A percentile compares a stretch with the other conserved stretches of the same genome.
Evolutionary conservation across 441 rosid genomes (phyloP).

Genomic region (Arabidopsis hybrid): DNA sequence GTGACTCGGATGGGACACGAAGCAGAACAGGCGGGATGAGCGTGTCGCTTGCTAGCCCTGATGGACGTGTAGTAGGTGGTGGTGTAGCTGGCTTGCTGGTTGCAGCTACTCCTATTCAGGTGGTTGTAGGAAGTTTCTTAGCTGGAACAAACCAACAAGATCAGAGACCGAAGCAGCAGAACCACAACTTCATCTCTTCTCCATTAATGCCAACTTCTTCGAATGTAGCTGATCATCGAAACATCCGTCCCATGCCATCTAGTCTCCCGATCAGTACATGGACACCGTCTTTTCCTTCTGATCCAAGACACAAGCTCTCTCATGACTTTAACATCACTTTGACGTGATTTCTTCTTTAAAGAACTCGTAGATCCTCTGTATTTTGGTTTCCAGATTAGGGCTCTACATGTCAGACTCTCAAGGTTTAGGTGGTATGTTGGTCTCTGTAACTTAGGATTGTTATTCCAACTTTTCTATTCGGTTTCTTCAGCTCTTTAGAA

Average conservation of each 20-base stretch:
- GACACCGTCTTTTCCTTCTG: conserved; percentile 40
- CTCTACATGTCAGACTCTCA: conserved; percentile 2
- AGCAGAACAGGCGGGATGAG: conserved; percentile 75
- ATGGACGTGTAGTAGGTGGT: conserved; percentile 74
- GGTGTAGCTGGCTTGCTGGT: conserved; percentile 68
- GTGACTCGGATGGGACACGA: conserved; percentile 59
- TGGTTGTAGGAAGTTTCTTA: conserved; percentile 89
- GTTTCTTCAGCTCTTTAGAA: conserved; percentile 1
- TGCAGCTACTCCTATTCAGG: conserved; percentile 76
- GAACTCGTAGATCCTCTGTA: conserved; percentile 8
- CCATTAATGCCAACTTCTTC: conserved; percentile 54
- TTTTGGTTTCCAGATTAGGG: too few species aligned
- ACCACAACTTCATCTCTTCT: conserved; percentile 49
- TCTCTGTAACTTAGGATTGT: conserved; percentile 32
- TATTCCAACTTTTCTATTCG: background rate
- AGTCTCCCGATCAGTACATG: conserved; percentile 64
- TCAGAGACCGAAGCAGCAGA: conserved; percentile 71
- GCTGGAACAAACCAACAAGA: conserved; percentile 72
- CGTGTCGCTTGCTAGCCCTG: conserved; percentile 68
- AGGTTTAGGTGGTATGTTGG: conserved; percentile 31
- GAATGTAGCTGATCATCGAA: conserved; percentile 54
- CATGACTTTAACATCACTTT: conserved; percentile 33
- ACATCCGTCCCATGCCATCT: conserved; percentile 50
- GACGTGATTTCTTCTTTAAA: conserved; percentile 22
- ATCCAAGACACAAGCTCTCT: conserved; percentile 34